phyloP scores from a whole-genome alignment of 495 filamentous ascomycete genomes.

The Daldinia decipiens region DNA sequence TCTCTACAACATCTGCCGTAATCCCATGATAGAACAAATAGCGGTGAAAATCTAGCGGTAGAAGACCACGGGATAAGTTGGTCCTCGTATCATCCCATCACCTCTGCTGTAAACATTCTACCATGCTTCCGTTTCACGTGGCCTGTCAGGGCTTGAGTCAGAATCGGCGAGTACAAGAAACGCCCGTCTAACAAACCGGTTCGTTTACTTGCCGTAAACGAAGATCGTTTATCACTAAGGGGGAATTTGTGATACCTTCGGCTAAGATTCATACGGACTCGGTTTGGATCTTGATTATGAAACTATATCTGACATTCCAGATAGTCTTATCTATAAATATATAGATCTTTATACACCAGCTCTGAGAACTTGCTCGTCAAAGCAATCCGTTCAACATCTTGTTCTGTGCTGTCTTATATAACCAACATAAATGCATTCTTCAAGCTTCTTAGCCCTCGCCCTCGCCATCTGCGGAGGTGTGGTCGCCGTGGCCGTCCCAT shows the following conservation, averaged over 20 bases:
- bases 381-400: neutral
- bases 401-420: neutral
- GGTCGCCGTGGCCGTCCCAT: constrained; percentile 18
- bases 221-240: neutral
- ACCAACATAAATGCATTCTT: constrained; percentile 25
- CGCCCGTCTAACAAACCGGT: neutral
- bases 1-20: neutral
- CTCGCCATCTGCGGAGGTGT: constrained; percentile 35
- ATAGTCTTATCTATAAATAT: neutral
- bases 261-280: neutral
- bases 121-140: neutral
- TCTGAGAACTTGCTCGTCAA: neutral
- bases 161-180: neutral
- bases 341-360: neutral
- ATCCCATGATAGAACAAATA: neutral
- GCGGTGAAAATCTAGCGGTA: neutral
- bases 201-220: neutral
- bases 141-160: neutral
- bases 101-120: neutral
- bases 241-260: neutral
- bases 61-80: neutral
- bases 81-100: neutral
- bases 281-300: neutral
- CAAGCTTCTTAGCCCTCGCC: constrained; percentile 30
- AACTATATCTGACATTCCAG: neutral